phyloP scores from a whole-genome alignment of 768 basidiomycete species.

The Suillus cothurnatus region DNA sequence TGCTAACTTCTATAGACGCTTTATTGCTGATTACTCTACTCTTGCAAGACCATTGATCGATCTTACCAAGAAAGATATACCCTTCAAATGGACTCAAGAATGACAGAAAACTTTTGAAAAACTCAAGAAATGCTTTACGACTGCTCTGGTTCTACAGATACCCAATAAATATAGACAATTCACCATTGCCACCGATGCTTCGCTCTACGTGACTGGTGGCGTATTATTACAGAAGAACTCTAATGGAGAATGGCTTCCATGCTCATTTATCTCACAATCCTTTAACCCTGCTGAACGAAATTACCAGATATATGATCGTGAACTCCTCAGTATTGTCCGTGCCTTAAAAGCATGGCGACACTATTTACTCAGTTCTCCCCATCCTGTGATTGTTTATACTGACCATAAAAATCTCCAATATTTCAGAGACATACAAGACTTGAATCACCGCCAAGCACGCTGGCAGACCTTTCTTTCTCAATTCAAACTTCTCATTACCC shows the following conservation, averaged over 20 bases:
- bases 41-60: slow-evolving; percentile 27
- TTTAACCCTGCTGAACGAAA: slow-evolving; percentile 38
- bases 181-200: slow-evolving; percentile 7
- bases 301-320: slow-evolving; percentile 47
- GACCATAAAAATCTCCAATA: slow-evolving; percentile 29
- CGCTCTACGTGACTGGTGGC: neutral
- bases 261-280: neutral
- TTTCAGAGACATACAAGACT: slow-evolving; percentile 6
- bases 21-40: slow-evolving; percentile 29
- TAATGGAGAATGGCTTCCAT: neutral
- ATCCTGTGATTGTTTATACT: slow-evolving; percentile 34
- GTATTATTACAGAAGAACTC: neutral
- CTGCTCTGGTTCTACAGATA: neutral
- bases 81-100: slow-evolving; percentile 28
- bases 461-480: neutral
- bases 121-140: slow-evolving; percentile 29
- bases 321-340: slow-evolving; percentile 3
- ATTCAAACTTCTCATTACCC: neutral
- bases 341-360: slow-evolving; percentile 20
- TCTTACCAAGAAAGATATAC: slow-evolving; percentile 26
- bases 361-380: slow-evolving; percentile 35
- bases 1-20: slow-evolving; percentile 32
- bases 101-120: slow-evolving; percentile 26
- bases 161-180: slow-evolving; percentile 12
- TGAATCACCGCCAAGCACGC: slow-evolving; percentile 40